Conservation (phyloP, 106 monocot genomes). For the Apostasia ramifera region DNA sequence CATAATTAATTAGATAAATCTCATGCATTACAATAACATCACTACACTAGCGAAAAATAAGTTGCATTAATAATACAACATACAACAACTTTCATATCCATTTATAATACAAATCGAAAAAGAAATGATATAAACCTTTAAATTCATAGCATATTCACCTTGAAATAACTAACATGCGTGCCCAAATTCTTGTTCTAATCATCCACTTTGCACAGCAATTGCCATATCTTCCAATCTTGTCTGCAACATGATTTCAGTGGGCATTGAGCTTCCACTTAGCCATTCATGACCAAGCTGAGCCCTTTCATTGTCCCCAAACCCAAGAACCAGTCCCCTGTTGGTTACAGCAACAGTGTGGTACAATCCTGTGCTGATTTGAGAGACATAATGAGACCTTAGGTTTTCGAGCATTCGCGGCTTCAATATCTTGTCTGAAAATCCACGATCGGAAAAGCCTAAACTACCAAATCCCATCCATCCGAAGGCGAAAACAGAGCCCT, state of each 20-base stretch:
- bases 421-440: slow-evolving; percentile 84
- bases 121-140: too few relatives aligned
- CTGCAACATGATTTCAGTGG: slow-evolving; percentile 70
- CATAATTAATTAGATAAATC: too few relatives aligned
- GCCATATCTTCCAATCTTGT: slow-evolving; percentile 25
- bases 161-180: background rate
- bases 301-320: slow-evolving; percentile 91
- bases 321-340: slow-evolving; percentile 64
- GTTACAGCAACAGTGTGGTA: slow-evolving; percentile 93
- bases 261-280: slow-evolving; percentile 63
- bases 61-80: too few relatives aligned
- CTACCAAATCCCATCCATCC: slow-evolving; percentile 98
- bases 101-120: too few relatives aligned
- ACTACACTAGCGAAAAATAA: too few relatives aligned
- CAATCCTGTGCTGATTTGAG: slow-evolving; percentile 87
- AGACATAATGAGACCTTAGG: slow-evolving; percentile 43
- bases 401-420: slow-evolving; percentile 66
- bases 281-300: slow-evolving; percentile 82
- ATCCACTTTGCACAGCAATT: slow-evolving; percentile 34
- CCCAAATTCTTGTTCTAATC: background rate
- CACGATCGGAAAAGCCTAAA: slow-evolving; percentile 72
- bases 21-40: too few relatives aligned
- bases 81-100: too few relatives aligned
- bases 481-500: slow-evolving; percentile 74
- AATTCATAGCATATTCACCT: background rate